These are phyloP conservation scores for Coniella lustricola DNA, from an alignment of 2,329 filamentous ascomycete species.

Conservation along the genomic window DNA sequence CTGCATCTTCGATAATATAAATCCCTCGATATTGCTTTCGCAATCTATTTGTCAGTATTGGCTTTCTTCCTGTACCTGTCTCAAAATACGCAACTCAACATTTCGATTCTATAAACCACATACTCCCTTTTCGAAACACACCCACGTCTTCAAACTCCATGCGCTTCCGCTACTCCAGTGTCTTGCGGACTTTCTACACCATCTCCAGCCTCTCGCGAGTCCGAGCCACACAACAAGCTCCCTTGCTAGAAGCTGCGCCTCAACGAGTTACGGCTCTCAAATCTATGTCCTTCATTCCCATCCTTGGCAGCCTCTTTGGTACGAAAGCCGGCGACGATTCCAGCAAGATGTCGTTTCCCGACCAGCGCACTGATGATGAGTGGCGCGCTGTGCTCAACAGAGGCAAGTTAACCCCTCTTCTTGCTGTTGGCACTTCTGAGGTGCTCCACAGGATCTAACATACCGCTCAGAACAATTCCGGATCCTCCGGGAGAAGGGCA, in stretches of 20 bases:
- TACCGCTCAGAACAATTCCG: conserved; percentile 76
- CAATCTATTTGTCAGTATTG: too few relatives aligned
- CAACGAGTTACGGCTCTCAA: conserved; percentile 26
- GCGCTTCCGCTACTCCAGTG: conserved; percentile 42
- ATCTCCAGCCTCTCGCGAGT: conserved; percentile 38
- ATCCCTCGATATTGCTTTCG: too few relatives aligned
- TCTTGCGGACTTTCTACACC: conserved; percentile 39
- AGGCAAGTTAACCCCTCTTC: conserved; percentile 26
- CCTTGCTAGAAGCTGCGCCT: conserved; percentile 17
- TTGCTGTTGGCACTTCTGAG: not conserved
- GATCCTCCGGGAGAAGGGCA: conserved; percentile 85
- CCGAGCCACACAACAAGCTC: conserved; percentile 20
- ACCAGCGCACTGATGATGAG: conserved; percentile 72
- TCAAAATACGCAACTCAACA: too few relatives aligned
- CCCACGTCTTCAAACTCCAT: conserved; percentile 27
- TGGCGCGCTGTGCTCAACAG: conserved; percentile 79
- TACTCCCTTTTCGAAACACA: not conserved
- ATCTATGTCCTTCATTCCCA: conserved; percentile 73
- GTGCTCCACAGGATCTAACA: not conserved
- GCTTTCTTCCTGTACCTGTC: too few relatives aligned
- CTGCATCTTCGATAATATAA: too few relatives aligned
- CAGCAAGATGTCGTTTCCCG: conserved; percentile 58
- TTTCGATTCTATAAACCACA: too few relatives aligned
- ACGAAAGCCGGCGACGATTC: conserved; percentile 46
- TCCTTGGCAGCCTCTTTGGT: conserved; percentile 69